Percentiles rank a stretch among this genome's conserved stretches.
Evolutionary conservation across 2,329 filamentous ascomycete genomes (phyloP).

Genomic region (Diplodia mutila): DNA sequence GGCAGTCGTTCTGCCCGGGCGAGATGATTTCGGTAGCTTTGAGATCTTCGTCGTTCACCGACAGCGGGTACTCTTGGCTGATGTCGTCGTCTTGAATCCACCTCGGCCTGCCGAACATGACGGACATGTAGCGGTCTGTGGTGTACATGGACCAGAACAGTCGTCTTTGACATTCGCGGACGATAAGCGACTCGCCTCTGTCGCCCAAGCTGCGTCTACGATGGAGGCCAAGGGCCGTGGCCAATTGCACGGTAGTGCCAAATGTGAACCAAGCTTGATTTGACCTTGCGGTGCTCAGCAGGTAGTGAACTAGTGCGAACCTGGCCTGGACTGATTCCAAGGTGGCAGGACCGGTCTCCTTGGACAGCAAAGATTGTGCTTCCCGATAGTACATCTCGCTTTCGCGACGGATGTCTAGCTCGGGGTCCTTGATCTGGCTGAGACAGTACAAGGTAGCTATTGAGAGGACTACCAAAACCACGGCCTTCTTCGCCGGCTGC

Average conservation of each 20-base stretch:
- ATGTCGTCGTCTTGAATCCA: conserved; percentile 67
- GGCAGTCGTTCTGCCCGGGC: conserved; percentile 48
- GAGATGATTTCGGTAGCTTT: conserved; percentile 44
- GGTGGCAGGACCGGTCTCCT: conserved; percentile 58
- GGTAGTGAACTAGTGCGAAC: conserved; percentile 61
- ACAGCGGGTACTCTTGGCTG: conserved; percentile 62
- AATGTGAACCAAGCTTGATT: conserved; percentile 66
- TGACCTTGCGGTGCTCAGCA: conserved; percentile 62
- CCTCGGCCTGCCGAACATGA: conserved; percentile 64
- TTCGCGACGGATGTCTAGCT: conserved; percentile 34
- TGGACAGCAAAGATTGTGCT: conserved; percentile 49
- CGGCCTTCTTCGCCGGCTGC: conserved; percentile 43
- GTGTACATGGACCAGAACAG: conserved; percentile 68
- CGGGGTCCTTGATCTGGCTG: conserved; percentile 2
- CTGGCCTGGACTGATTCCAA: conserved; percentile 63
- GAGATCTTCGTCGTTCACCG: conserved; percentile 62
- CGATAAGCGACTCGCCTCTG: conserved; percentile 33
- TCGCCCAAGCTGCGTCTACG: conserved; percentile 12
- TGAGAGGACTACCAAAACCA: conserved; percentile 45
- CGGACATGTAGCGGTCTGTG: conserved; percentile 65
- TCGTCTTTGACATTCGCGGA: conserved; percentile 58
- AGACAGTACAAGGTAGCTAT: conserved; percentile 47
- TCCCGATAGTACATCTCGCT: conserved; percentile 51
- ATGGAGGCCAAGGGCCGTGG: conserved; percentile 46
- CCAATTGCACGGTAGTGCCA: conserved; percentile 59